Conservation (phyloP, 805 yeast genomes). For the Metschnikowia anglica region DNA sequence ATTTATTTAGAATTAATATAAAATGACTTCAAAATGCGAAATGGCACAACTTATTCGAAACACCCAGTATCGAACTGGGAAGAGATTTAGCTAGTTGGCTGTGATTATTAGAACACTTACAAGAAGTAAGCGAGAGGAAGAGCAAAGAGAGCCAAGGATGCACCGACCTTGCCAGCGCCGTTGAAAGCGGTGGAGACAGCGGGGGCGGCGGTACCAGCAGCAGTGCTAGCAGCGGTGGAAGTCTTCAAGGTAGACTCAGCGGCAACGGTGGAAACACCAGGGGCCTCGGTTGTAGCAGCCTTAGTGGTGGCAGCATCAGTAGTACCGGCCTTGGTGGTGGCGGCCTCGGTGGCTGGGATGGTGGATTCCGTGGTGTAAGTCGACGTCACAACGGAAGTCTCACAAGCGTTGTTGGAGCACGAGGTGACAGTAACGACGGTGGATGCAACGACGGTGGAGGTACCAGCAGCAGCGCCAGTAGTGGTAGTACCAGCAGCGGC, state of each 20-base stretch:
- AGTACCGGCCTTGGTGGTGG: constrained; percentile 5
- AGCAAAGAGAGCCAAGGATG: constrained; percentile 32
- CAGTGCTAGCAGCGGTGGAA: constrained; percentile 15
- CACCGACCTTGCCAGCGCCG: constrained; percentile 24
- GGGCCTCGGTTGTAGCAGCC: constrained; percentile 3
- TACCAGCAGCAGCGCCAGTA: constrained; percentile 1
- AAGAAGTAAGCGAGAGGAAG: constrained; percentile 38
- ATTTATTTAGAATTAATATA: too few relatives aligned
- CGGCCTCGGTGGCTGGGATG: constrained; percentile 1
- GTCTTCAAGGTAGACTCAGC: background rate
- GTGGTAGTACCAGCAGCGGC: constrained; percentile 21
- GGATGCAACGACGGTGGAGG: constrained; percentile 12
- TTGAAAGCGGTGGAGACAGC: constrained; percentile 17
- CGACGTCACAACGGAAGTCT: constrained; percentile 1
- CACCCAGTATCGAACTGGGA: background rate
- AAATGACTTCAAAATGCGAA: constrained; percentile 1
- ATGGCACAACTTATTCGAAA: constrained; percentile 1
- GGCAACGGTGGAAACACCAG: constrained; percentile 1
- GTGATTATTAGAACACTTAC: constrained; percentile 19
- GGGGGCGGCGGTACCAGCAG: constrained; percentile 15
- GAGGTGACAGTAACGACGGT: constrained; percentile 23
- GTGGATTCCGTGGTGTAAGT: constrained; percentile 1
- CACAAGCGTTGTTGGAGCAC: too few relatives aligned
- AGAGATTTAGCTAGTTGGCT: background rate
- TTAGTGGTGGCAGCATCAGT: constrained; percentile 3